Evolutionary conservation across 805 yeast species (phyloP).

Genomic region (Groenewaldozyma tartarivorans): DNA sequence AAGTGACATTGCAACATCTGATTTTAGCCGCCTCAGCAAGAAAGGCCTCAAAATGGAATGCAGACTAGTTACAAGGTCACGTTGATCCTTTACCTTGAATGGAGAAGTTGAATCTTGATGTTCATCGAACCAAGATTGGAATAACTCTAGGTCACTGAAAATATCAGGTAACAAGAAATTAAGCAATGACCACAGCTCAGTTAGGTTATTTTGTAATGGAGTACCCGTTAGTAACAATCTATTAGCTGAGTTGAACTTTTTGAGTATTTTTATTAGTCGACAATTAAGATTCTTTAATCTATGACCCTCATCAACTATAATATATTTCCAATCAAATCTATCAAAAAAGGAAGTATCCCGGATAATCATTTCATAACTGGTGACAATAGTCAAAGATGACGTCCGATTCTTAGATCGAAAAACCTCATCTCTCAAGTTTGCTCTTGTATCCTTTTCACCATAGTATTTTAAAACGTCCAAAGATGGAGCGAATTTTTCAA

Average conservation of each 20-base stretch:
- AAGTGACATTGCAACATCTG: slow-evolving; percentile 53
- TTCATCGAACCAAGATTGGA: slow-evolving; percentile 88
- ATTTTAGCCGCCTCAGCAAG: slow-evolving; percentile 70
- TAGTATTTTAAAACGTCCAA: slow-evolving; percentile 84
- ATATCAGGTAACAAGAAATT: slow-evolving; percentile 90
- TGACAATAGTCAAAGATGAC: slow-evolving; percentile 63
- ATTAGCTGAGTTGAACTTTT: slow-evolving; percentile 49
- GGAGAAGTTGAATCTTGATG: neutral
- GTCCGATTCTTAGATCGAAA: slow-evolving; percentile 36
- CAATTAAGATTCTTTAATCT: slow-evolving; percentile 80
- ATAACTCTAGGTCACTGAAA: slow-evolving; percentile 78
- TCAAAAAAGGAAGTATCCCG: slow-evolving; percentile 65
- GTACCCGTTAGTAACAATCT: slow-evolving; percentile 88
- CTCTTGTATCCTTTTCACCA: slow-evolving; percentile 79
- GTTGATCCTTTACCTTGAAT: slow-evolving; percentile 32
- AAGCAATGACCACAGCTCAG: slow-evolving; percentile 85
- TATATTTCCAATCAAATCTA: slow-evolving; percentile 73
- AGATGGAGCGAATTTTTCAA: slow-evolving; percentile 55
- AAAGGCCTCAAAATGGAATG: slow-evolving; percentile 89
- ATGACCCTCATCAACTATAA: slow-evolving; percentile 97
- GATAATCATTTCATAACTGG: slow-evolving; percentile 75
- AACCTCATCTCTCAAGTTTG: slow-evolving; percentile 65
- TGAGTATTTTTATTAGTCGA: slow-evolving; percentile 60
- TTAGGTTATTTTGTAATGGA: slow-evolving; percentile 83
- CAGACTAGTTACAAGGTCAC: slow-evolving; percentile 51